phyloP scores from a whole-genome alignment of 768 basidiomycete genomes.

The Cystoderma amianthinum region DNA sequence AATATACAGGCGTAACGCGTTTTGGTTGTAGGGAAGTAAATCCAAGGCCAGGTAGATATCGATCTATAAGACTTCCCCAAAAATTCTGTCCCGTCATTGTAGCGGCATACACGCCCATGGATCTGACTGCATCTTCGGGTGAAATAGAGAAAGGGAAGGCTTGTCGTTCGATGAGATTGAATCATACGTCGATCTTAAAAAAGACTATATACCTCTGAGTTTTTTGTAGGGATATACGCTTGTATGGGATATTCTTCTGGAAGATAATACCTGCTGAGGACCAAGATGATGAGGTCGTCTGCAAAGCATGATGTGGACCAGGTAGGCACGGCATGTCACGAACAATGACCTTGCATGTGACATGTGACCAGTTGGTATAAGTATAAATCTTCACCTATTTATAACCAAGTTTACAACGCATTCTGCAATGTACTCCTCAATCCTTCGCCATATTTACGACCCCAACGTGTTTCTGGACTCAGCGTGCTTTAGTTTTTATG shows the following conservation, averaged over 20 bases:
- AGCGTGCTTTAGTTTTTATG: too few species aligned
- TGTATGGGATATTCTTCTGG: background rate
- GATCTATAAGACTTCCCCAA: constrained; percentile 22
- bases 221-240: constrained; percentile 22
- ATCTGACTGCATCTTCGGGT: constrained; percentile 33
- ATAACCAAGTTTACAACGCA: too few species aligned
- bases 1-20: constrained; percentile 47
- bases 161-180: constrained; percentile 11
- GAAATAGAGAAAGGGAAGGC: constrained; percentile 48
- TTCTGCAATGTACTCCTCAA: too few species aligned
- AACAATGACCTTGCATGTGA: background rate
- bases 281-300: background rate
- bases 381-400: too few species aligned
- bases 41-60: constrained; percentile 28
- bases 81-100: constrained; percentile 13
- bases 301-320: constrained; percentile 5
- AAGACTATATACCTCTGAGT: constrained; percentile 24
- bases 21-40: constrained; percentile 34
- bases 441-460: too few species aligned
- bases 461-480: too few species aligned
- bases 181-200: background rate
- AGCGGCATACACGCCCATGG: constrained; percentile 27
- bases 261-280: background rate
- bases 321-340: background rate
- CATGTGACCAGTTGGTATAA: too few species aligned